Evolutionary conservation across 2,329 filamentous ascomycete genomes (phyloP).

Genomic region (Pleoardoris graminearum): DNA sequence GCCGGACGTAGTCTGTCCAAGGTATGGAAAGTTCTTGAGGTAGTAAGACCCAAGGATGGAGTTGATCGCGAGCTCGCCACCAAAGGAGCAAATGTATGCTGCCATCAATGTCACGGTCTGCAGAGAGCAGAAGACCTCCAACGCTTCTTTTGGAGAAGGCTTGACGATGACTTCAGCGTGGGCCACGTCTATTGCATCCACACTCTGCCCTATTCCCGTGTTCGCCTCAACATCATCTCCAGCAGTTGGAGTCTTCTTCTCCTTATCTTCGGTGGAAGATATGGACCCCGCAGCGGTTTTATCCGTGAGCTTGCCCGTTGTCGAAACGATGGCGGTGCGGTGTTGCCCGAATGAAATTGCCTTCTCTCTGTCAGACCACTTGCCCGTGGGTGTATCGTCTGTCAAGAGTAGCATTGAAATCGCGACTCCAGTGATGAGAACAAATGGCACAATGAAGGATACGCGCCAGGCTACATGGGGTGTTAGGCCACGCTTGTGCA

Average conservation of each 20-base stretch:
- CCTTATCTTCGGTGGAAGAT: slow-evolving; percentile 40
- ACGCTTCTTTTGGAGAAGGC: slow-evolving; percentile 62
- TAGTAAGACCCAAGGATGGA: slow-evolving; percentile 64
- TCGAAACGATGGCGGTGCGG: slow-evolving; percentile 53
- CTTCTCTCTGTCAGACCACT: slow-evolving; percentile 73
- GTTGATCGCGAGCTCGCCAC: slow-evolving; percentile 64
- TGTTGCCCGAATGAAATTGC: slow-evolving; percentile 58
- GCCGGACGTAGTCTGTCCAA: slow-evolving; percentile 59
- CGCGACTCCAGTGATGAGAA: slow-evolving; percentile 70
- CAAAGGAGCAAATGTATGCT: slow-evolving; percentile 64
- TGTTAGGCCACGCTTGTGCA: slow-evolving; percentile 60
- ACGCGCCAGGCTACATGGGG: slow-evolving; percentile 79
- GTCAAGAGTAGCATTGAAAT: slow-evolving; percentile 72
- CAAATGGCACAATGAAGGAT: slow-evolving; percentile 80
- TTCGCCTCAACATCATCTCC: slow-evolving; percentile 51
- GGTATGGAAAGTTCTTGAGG: slow-evolving; percentile 57
- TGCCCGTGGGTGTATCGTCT: slow-evolving; percentile 80
- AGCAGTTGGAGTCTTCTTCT: slow-evolving; percentile 34
- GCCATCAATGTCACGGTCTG: slow-evolving; percentile 58
- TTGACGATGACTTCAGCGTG: slow-evolving; percentile 64
- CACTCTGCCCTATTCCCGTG: slow-evolving; percentile 55
- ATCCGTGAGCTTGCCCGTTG: slow-evolving; percentile 57
- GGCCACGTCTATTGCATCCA: slow-evolving; percentile 60
- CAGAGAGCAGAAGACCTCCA: slow-evolving; percentile 65
- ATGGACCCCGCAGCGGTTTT: slow-evolving; percentile 39